Evolutionary conservation across 805 yeast species (phyloP).

Genomic region (Henningerozyma blattae): DNA sequence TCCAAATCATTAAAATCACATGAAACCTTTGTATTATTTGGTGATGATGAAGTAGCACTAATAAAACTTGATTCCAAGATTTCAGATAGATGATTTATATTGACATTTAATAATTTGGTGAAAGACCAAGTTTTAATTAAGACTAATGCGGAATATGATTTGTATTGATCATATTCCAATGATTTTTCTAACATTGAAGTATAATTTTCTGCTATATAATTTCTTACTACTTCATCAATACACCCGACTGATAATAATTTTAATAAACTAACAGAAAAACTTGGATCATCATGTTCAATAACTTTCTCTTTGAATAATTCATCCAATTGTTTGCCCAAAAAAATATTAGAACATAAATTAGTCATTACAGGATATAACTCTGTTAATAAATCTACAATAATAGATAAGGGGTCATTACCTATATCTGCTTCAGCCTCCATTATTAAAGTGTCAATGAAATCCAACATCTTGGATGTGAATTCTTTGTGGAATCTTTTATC

Average conservation of each 20-base stretch:
- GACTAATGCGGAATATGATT: slow-evolving; percentile 31
- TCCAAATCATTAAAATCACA: too few relatives aligned
- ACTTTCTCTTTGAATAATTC: slow-evolving; percentile 13
- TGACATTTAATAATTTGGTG: slow-evolving; percentile 24
- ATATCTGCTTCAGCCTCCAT: slow-evolving; percentile 17
- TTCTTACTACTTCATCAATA: slow-evolving; percentile 38
- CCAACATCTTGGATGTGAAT: slow-evolving; percentile 10
- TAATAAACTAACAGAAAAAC: slow-evolving; percentile 20
- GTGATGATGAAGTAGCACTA: background rate
- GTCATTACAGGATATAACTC: slow-evolving; percentile 20
- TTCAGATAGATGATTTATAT: slow-evolving; percentile 23
- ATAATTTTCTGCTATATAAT: slow-evolving; percentile 35
- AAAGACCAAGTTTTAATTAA: slow-evolving; percentile 49
- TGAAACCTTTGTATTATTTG: background rate
- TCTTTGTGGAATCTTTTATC: slow-evolving; percentile 7
- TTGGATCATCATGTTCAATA: slow-evolving; percentile 6
- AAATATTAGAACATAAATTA: slow-evolving; percentile 18
- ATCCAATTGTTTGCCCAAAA: slow-evolving; percentile 20
- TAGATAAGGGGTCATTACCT: slow-evolving; percentile 12
- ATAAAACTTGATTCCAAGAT: slow-evolving; percentile 14
- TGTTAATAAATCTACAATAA: slow-evolving; percentile 12
- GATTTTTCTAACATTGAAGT: slow-evolving; percentile 29
- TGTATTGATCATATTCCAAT: slow-evolving; percentile 16
- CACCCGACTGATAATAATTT: slow-evolving; percentile 34
- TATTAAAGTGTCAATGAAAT: slow-evolving; percentile 12